Evolutionary conservation across 495 filamentous ascomycete species (phyloP).

Genomic region (Poronia punctata): DNA sequence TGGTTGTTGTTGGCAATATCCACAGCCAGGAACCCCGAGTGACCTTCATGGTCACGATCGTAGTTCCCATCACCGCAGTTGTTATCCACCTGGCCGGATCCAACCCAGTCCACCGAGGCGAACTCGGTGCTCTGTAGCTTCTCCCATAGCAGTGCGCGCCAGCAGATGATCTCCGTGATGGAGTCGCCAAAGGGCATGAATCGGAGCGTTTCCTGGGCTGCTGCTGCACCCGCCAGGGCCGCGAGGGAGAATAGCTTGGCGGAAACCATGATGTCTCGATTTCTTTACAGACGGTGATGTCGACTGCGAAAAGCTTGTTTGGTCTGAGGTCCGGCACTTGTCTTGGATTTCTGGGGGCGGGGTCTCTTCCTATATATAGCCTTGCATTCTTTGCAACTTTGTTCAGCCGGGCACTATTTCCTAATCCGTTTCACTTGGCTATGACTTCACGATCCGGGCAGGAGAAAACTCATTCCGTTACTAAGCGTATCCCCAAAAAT

Average conservation of each 20-base stretch:
- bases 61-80: constrained; percentile 33
- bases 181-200: constrained; percentile 48
- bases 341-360: too few relatives aligned
- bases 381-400: too few relatives aligned
- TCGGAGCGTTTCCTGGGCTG: constrained; percentile 26
- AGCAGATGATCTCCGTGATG: constrained; percentile 47
- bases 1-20: constrained; percentile 42
- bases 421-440: too few relatives aligned
- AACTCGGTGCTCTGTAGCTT: constrained; percentile 36
- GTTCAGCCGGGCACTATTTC: too few relatives aligned
- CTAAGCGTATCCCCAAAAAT: too few relatives aligned
- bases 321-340: too few relatives aligned
- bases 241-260: constrained; percentile 14
- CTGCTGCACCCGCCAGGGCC: constrained; percentile 16
- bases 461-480: too few relatives aligned
- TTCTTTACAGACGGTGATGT: too few relatives aligned
- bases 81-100: constrained; percentile 32
- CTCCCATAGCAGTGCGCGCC: constrained; percentile 39
- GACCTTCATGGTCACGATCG: constrained; percentile 47
- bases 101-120: constrained; percentile 41
- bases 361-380: too few relatives aligned
- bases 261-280: constrained; percentile 18
- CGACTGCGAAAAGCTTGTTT: not conserved
- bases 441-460: too few relatives aligned
- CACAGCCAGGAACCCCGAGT: constrained; percentile 45